A percentile compares a stretch with the other conserved stretches of the same genome.
Conservation (phyloP, 2,329 filamentous ascomycete species). For the Epichloe sp. region DNA sequence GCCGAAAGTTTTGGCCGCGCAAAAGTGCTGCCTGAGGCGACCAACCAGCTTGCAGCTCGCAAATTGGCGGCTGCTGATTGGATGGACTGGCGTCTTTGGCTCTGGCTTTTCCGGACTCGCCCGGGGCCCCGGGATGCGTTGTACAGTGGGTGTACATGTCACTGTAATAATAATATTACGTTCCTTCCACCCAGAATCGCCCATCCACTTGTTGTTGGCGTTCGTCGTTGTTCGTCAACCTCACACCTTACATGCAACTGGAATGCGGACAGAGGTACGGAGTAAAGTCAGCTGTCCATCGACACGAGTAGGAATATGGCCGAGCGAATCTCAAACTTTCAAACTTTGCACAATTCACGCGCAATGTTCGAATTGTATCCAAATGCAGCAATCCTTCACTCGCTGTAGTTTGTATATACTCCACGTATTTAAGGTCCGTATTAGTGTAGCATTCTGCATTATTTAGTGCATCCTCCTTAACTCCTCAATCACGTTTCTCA, state of each 20-base stretch:
- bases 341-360: too few species aligned
- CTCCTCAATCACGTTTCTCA: constrained; percentile 49
- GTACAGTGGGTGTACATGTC: too few species aligned
- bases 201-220: too few species aligned
- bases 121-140: constrained; percentile 9
- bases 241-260: too few species aligned
- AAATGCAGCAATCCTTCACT: background rate
- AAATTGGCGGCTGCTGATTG: constrained; percentile 37
- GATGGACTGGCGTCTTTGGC: constrained; percentile 14
- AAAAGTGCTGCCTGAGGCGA: constrained; percentile 30
- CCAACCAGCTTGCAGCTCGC: constrained; percentile 22
- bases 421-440: too few species aligned
- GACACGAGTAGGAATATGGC: too few species aligned
- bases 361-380: too few species aligned
- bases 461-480: constrained; percentile 45
- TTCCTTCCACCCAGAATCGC: too few species aligned
- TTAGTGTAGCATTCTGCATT: background rate
- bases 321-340: too few species aligned
- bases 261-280: background rate
- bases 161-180: too few species aligned
- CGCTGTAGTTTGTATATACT: background rate
- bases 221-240: too few species aligned
- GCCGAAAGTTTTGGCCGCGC: constrained; percentile 28
- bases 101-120: constrained; percentile 13
- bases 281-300: background rate